These are phyloP conservation scores for Aspergillus sp. DNA, from an alignment of 2,329 filamentous ascomycete genomes.

Conservation along the genomic window DNA sequence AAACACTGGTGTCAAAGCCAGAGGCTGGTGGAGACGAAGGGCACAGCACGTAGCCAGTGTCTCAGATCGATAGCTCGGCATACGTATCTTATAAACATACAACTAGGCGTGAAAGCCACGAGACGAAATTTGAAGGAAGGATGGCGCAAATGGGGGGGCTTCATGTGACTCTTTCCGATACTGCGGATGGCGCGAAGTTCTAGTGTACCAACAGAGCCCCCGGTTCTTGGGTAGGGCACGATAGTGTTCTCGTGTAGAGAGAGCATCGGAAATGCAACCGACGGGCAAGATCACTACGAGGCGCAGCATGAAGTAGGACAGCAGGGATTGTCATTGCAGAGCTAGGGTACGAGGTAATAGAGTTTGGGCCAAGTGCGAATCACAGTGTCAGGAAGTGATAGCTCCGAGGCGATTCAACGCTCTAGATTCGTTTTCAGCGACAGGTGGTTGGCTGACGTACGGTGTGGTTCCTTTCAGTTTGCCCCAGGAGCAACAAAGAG, in stretches of 20 bases:
- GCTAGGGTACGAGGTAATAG: neutral
- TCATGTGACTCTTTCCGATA: neutral
- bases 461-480: neutral
- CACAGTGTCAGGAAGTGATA: neutral
- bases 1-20: no score
- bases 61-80: no score
- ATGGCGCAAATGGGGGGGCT: neutral
- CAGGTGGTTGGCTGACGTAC: neutral
- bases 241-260: neutral
- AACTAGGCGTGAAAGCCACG: neutral
- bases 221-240: neutral
- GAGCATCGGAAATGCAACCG: neutral
- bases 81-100: neutral
- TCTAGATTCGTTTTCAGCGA: neutral
- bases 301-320: neutral
- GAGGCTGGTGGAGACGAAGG: no score
- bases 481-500: constrained; percentile 1
- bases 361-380: neutral
- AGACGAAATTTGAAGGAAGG: neutral
- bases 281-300: neutral
- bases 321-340: neutral
- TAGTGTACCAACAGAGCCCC: neutral
- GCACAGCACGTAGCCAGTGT: no score
- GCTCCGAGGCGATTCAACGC: neutral
- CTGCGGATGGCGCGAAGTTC: neutral